Base-by-base conservation (phyloP, 2,329 filamentous ascomycete species). In the Aureobasidium melanogenum region DNA sequence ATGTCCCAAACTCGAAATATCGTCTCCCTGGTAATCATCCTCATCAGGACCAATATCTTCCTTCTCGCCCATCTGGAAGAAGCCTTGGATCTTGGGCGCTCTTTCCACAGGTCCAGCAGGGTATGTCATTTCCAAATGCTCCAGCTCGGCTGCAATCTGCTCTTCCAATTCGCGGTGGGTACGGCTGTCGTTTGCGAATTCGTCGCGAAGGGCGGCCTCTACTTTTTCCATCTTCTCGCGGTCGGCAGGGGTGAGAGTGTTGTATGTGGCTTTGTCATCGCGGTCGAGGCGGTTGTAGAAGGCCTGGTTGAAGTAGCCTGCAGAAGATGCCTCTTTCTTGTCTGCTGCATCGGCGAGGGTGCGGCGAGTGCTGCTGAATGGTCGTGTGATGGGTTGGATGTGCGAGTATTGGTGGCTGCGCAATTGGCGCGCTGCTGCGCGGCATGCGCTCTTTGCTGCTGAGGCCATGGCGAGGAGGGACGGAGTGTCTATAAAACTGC, bases 1-100 rank as follows among this genome's bases (percentile, higher is more conserved):
- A 75, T 99, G 92, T 0, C 86, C 94, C 73, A 91, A 81, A 56
- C 84, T 84, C 63, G 88, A 88, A 63, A 99, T 88, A 72, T 96
- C 91, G 70, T 95, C 88, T 66, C 91, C 88, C 65, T 88, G 82
- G 72, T 88, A 89, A 65, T 86, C 82, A 65, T 86, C 82, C 34
- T 68, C 66, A 5, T 69, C 68, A 12, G 64, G 66, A n/a, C 66
- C 68, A 46, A 65, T 64, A 26, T 67, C 66, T 28, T 69, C 65
- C 50, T 74, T 60, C 43, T 67, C 65, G 19, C 62, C 65, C 65
- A 66, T 65, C 44, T 57, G 62, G 41, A 61, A 67, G 63, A 68
- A 68, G 19, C 63, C 63, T 10, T 66, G 60, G 34, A 55, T 60
- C 14, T 28, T 44, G n/a, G 22, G 39, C 28, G 44, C 22, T 24